Conservation (phyloP, 192 early-diverging fungal species). For the Rhizoclosmatium globosum region DNA sequence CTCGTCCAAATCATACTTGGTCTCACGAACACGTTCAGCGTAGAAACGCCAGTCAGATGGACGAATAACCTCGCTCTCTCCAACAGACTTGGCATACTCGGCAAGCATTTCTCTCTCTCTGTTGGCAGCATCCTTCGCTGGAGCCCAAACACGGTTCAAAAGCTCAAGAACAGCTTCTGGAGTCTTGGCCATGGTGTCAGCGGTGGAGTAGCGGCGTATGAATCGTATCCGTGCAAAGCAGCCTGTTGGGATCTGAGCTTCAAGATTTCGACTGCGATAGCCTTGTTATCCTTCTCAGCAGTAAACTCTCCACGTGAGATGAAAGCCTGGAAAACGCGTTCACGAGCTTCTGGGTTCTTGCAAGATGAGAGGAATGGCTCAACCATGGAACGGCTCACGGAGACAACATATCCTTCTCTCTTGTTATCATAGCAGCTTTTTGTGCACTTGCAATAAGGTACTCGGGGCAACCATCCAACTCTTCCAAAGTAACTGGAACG, state of each 20-base stretch:
- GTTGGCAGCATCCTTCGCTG: conserved; percentile 7
- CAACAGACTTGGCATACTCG: conserved; percentile 8
- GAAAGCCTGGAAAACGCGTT: conserved; percentile 3
- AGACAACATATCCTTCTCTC: not conserved
- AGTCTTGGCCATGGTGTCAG: conserved; percentile 7
- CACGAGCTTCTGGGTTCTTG: not conserved
- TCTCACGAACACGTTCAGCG: not conserved
- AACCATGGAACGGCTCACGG: not conserved
- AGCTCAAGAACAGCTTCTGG: conserved; percentile 2
- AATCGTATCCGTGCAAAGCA: not conserved
- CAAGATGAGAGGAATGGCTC: conserved; percentile 8
- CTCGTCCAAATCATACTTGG: conserved; percentile 8
- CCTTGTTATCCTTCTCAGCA: not conserved
- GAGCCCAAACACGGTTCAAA: conserved; percentile 6
- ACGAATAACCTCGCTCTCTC: conserved; percentile 6
- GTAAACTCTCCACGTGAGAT: not conserved
- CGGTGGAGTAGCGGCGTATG: not conserved
- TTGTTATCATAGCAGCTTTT: not conserved
- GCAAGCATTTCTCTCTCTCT: conserved; percentile 10
- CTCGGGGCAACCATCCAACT: not conserved
- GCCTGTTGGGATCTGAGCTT: not conserved
- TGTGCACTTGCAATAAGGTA: not conserved
- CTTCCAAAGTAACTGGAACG: not conserved
- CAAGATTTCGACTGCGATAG: not conserved
- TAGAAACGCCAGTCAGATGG: conserved; percentile 15